Evolutionary conservation across 225 moss, liverwort and hornwort genomes (phyloP).

Genomic region (Physcomitrellopsis africana): DNA sequence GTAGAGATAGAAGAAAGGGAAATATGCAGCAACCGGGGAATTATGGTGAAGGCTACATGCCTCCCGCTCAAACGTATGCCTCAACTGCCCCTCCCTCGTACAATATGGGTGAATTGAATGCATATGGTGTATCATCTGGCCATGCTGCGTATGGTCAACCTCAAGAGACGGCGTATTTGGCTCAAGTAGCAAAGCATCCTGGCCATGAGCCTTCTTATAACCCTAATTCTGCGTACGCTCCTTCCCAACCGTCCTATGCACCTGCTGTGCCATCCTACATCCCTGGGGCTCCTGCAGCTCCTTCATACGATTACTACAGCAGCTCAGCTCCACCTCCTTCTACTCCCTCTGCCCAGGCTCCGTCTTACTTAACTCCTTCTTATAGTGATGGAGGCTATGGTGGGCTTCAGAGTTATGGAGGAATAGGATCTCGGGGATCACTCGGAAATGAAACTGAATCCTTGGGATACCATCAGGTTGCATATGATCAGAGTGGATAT

Average conservation of each 20-base stretch:
- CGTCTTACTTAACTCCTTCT: slow-evolving; percentile 34
- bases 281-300: slow-evolving; percentile 58
- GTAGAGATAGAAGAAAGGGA: slow-evolving; percentile 10
- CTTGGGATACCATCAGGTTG: slow-evolving; percentile 37
- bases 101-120: slow-evolving; percentile 47
- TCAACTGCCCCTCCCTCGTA: slow-evolving; percentile 46
- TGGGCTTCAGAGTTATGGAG: slow-evolving; percentile 42
- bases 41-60: slow-evolving; percentile 55
- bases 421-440: slow-evolving; percentile 39
- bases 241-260: slow-evolving; percentile 49
- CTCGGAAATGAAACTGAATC: slow-evolving; percentile 21
- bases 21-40: slow-evolving; percentile 71
- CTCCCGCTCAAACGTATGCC: slow-evolving; percentile 49
- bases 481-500: slow-evolving; percentile 30
- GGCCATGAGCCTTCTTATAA: slow-evolving; percentile 39
- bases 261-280: slow-evolving; percentile 64
- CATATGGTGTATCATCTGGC: slow-evolving; percentile 42
- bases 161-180: slow-evolving; percentile 35
- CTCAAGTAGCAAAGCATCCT: slow-evolving; percentile 34
- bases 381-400: slow-evolving; percentile 38
- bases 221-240: slow-evolving; percentile 52
- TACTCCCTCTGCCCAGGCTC: slow-evolving; percentile 43
- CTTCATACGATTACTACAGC: slow-evolving; percentile 62
- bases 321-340: slow-evolving; percentile 53
- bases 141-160: slow-evolving; percentile 34